Conservation (phyloP, 805 yeast genomes). For the Kazachstania viticola region DNA sequence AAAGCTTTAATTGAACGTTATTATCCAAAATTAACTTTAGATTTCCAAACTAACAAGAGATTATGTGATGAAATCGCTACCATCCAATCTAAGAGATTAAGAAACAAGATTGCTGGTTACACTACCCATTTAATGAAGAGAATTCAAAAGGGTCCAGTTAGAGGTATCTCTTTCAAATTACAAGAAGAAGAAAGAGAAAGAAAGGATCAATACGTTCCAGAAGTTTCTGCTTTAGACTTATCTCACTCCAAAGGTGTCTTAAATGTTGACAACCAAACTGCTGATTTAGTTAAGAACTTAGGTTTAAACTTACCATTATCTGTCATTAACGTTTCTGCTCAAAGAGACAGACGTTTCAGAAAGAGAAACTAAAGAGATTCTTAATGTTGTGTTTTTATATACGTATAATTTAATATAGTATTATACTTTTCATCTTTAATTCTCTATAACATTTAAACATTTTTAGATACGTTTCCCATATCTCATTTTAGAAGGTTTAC, state of each 20-base stretch:
- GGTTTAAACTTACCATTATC: conserved; percentile 84
- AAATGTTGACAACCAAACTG: conserved; percentile 95
- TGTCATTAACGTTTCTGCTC: conserved; percentile 78
- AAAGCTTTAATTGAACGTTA: conserved; percentile 98
- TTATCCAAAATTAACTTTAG: conserved; percentile 99
- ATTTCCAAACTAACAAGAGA: conserved; percentile 99
- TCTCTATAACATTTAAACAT: too few species aligned
- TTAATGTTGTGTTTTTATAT: neutral
- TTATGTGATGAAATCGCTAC: conserved; percentile 96
- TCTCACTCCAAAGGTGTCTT: conserved; percentile 91
- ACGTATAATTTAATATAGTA: too few species aligned
- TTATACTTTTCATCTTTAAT: neutral
- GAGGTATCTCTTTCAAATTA: conserved; percentile 99
- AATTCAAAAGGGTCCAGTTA: conserved; percentile 99
- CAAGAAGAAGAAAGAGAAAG: conserved; percentile 99
- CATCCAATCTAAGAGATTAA: conserved; percentile 98
- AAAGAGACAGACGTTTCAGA: conserved; percentile 87
- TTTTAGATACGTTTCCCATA: too few species aligned
- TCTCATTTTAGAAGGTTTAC: too few species aligned
- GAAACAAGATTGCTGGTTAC: conserved; percentile 99
- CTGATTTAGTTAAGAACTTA: conserved; percentile 84
- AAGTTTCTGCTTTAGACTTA: conserved; percentile 98
- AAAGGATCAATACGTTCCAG: conserved; percentile 99
- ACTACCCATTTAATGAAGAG: conserved; percentile 99
- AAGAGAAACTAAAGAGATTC: conserved; percentile 55